Percentiles rank a stretch among this genome's conserved stretches.
Evolutionary conservation across 2,329 filamentous ascomycete species (phyloP).

Genomic region (Pseudocercospora vitis): DNA sequence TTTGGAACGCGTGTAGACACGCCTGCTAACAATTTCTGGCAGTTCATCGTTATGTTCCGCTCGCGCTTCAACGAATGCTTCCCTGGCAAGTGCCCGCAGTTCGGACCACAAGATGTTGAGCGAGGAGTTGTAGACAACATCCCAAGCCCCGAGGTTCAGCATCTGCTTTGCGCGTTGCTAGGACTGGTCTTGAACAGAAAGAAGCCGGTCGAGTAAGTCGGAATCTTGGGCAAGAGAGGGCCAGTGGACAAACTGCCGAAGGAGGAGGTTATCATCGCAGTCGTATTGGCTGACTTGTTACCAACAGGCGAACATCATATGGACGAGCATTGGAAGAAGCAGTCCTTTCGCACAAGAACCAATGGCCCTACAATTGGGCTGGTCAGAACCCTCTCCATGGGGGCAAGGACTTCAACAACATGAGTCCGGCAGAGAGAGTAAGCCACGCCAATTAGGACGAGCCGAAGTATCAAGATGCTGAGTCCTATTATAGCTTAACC

Average conservation of each 20-base stretch:
- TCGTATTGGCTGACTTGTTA: conserved; percentile 36
- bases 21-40: conserved; percentile 44
- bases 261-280: neutral
- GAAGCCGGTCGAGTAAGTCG: conserved; percentile 92
- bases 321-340: conserved; percentile 92
- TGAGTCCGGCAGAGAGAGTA: conserved; percentile 81
- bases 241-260: neutral
- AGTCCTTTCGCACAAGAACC: conserved; percentile 75
- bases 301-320: conserved; percentile 80
- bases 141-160: conserved; percentile 82
- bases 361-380: conserved; percentile 87
- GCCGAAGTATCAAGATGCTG: too few species aligned
- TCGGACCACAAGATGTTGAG: conserved; percentile 94
- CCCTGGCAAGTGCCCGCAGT: conserved; percentile 80
- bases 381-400: conserved; percentile 80
- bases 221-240: conserved; percentile 18
- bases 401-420: conserved; percentile 74
- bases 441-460: too few species aligned
- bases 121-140: conserved; percentile 73
- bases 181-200: conserved; percentile 91
- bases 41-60: conserved; percentile 99
- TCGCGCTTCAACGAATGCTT: conserved; percentile 89
- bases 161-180: conserved; percentile 84
- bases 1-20: conserved; percentile 34
- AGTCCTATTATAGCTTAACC: conserved; percentile 62